Evolutionary conservation across 805 yeast genomes (phyloP).

Genomic region (Candida ortonii): DNA sequence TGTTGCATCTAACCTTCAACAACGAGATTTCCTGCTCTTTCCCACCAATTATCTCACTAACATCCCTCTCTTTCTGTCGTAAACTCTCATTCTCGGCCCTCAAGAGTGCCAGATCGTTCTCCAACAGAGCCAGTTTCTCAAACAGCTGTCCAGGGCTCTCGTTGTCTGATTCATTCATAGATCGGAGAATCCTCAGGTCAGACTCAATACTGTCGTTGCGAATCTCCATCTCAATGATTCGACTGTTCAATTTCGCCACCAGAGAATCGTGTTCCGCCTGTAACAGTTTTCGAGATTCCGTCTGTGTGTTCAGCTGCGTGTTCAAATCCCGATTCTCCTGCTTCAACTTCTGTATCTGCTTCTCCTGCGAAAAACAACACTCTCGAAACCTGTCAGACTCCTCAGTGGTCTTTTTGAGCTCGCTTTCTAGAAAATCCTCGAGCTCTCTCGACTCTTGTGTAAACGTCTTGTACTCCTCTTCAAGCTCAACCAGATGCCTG

Average conservation of each 20-base stretch:
- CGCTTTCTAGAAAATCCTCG: conserved; percentile 26
- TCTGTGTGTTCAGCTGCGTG: conserved; percentile 9
- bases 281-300: conserved; percentile 1
- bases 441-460: conserved; percentile 25
- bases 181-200: conserved; percentile 16
- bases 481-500: conserved; percentile 17
- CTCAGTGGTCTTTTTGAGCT: conserved; percentile 12
- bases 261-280: conserved; percentile 6
- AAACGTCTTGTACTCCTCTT: conserved; percentile 21
- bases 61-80: conserved; percentile 3
- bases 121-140: conserved; percentile 26
- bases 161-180: conserved; percentile 6
- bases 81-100: conserved; percentile 2
- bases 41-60: conserved; percentile 2
- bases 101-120: conserved; percentile 18
- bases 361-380: conserved; percentile 2
- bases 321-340: conserved; percentile 8
- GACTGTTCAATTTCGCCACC: conserved; percentile 9
- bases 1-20: conserved; percentile 8
- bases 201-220: conserved; percentile 26
- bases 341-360: conserved; percentile 1
- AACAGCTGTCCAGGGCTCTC: conserved; percentile 20
- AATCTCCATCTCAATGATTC: conserved; percentile 24
- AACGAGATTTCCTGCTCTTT: conserved; percentile 5
- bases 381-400: conserved; percentile 4